Evolutionary conservation across 495 filamentous ascomycete species (phyloP).

Genomic region (Aspergillus homomorphus): DNA sequence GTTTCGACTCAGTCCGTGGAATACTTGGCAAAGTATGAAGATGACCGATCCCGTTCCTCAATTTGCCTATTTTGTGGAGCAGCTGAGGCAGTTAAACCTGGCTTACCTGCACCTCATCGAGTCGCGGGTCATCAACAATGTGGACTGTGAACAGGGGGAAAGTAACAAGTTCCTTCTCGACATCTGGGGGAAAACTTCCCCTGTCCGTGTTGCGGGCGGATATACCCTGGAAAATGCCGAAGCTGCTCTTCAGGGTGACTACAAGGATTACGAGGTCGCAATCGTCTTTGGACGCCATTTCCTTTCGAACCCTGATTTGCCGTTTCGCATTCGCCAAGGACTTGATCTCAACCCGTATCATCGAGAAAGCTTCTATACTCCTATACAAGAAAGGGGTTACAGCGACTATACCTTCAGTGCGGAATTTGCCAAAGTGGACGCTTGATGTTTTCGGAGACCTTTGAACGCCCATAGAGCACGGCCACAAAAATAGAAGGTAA

Average conservation of each 20-base stretch:
- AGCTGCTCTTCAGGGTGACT: constrained; percentile 43
- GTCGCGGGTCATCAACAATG: constrained; percentile 40
- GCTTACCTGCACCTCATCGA: constrained; percentile 65
- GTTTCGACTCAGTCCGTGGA: constrained; percentile 60
- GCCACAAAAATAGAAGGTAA: too few relatives aligned
- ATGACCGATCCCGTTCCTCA: constrained; percentile 61
- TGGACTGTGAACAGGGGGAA: constrained; percentile 40
- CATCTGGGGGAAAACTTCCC: constrained; percentile 40
- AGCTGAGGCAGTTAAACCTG: constrained; percentile 48
- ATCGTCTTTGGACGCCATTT: constrained; percentile 62
- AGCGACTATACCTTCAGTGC: constrained; percentile 47
- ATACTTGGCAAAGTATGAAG: constrained; percentile 58
- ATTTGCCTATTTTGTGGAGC: constrained; percentile 51
- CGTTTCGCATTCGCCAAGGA: constrained; percentile 53
- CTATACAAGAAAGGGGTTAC: constrained; percentile 48
- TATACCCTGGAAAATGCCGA: constrained; percentile 41
- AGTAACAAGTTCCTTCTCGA: constrained; percentile 42
- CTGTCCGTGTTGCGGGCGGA: constrained; percentile 59
- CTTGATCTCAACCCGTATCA: constrained; percentile 53
- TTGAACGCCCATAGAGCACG: too few relatives aligned
- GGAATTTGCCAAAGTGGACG: constrained; percentile 1
- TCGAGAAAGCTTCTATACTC: constrained; percentile 53
- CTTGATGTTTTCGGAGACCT: too few relatives aligned
- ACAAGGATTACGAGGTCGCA: constrained; percentile 46
- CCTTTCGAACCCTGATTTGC: constrained; percentile 67